A percentile compares a stretch with the other conserved stretches of the same genome.
phyloP scores from a whole-genome alignment of 768 basidiomycete genomes.

The Hygrocybe coccinea region DNA sequence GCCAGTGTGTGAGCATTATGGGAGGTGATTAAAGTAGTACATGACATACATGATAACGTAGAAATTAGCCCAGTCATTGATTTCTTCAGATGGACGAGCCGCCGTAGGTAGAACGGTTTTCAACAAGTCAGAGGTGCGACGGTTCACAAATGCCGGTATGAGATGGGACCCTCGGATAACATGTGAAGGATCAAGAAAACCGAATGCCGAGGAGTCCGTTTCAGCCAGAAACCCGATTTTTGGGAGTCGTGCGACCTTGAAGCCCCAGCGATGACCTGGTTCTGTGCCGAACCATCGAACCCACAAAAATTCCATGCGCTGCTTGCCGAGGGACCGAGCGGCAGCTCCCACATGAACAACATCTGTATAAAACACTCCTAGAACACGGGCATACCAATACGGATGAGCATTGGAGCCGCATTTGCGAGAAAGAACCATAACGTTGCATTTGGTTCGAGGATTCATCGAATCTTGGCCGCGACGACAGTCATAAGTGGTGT shows the following conservation, averaged over 20 bases:
- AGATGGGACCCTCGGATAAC: constrained; percentile 40
- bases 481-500: constrained; percentile 42
- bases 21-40: neutral
- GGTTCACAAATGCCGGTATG: constrained; percentile 35
- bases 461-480: constrained; percentile 40
- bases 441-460: constrained; percentile 29
- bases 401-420: constrained; percentile 20
- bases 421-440: constrained; percentile 32
- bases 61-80: constrained; percentile 30
- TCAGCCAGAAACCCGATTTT: constrained; percentile 32
- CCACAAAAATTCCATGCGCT: constrained; percentile 15
- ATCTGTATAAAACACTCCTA: constrained; percentile 6
- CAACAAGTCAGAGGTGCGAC: constrained; percentile 12
- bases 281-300: constrained; percentile 13
- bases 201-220: constrained; percentile 31
- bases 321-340: constrained; percentile 10
- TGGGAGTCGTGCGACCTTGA: constrained; percentile 21
- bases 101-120: neutral
- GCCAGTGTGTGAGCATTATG: constrained; percentile 1
- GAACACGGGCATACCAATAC: constrained; percentile 1
- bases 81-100: neutral
- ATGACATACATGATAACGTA: constrained; percentile 34
- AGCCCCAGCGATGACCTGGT: constrained; percentile 5
- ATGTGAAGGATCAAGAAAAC: constrained; percentile 42
- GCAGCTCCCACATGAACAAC: constrained; percentile 8